phyloP scores from a whole-genome alignment of 768 basidiomycete genomes.

The Boletus rex-veris region DNA sequence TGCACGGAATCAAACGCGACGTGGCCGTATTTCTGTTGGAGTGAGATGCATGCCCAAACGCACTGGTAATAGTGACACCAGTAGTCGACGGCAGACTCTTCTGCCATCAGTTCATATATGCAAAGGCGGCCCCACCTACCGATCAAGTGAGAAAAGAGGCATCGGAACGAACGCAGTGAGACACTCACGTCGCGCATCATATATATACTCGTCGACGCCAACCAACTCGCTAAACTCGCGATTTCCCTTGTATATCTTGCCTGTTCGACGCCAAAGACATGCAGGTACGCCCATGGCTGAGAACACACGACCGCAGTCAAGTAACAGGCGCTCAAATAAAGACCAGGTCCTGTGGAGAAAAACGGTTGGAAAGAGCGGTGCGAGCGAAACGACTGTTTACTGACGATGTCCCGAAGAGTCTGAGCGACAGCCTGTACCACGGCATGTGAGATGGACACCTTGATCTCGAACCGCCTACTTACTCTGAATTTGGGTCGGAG shows the following conservation, averaged over 20 bases:
- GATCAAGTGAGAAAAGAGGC: too few relatives aligned
- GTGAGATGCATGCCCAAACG: too few relatives aligned
- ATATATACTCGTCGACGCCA: too few relatives aligned
- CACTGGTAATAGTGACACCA: too few relatives aligned
- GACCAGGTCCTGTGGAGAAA: slow-evolving; percentile 67
- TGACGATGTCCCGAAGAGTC: slow-evolving; percentile 75
- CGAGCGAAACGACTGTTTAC: slow-evolving; percentile 15
- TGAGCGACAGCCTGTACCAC: slow-evolving; percentile 65
- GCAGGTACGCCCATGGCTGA: slow-evolving; percentile 94
- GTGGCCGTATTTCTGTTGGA: too few relatives aligned
- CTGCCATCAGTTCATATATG: too few relatives aligned
- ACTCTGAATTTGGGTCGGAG: slow-evolving; percentile 86
- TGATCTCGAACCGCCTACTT: slow-evolving; percentile 21
- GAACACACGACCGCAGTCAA: slow-evolving; percentile 94
- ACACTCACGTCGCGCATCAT: too few relatives aligned
- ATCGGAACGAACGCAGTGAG: too few relatives aligned
- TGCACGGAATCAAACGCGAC: too few relatives aligned
- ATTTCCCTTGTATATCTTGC: slow-evolving; percentile 98
- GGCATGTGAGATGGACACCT: background rate
- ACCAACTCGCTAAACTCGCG: slow-evolving; percentile 94
- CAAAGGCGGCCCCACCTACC: too few relatives aligned
- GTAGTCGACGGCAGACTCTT: too few relatives aligned
- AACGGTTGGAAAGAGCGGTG: background rate
- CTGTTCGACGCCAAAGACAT: slow-evolving; percentile 94
- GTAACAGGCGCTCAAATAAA: slow-evolving; percentile 94